Base-by-base conservation (phyloP, 148 eudicot genomes). In the Vaccinium darrowii region DNA sequence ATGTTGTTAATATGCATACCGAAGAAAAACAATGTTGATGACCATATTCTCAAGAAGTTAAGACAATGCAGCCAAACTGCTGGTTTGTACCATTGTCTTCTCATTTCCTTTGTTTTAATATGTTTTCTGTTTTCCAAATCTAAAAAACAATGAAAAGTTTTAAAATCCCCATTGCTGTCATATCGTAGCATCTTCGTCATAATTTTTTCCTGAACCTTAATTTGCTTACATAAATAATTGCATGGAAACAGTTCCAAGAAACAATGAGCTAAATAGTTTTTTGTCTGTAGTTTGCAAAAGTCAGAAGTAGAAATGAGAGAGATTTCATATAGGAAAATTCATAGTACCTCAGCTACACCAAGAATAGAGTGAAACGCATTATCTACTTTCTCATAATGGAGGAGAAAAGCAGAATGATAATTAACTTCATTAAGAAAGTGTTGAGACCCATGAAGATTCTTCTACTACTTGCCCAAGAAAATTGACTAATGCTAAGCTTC, bases 21-120 rank as follows among this genome's bases (percentile, higher is more conserved):
- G 56, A 76, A 49, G 30, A 76, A 76, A 76, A 76, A 76, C 54
- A 54, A 49, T 49, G 79, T 43, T 7, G 23, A 74, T 74, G 51
- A 74, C 21, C 78, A 43, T 72, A 33, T 33, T 72, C 18, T 33
- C 16, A 15, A 72, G 50, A 72, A 72, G 9, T 72, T 72, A 10
- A 21, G 47, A 36, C 76, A 36, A 16, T 72, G 76, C 76, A 72
- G 49, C 50, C 47, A 14, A 33, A 15, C 8, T 23, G 67, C 67
- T 21, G 13, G 58, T 14, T 27, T 72, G 47, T 36, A 16, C 39
- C 11, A 5, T 8, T 15, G 18, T 73, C 7, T 73, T 73, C 77
- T 18, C 18, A 1, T 69, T 33, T 69, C 74, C 8, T 69, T 69
- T 14, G 7, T 6, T 12, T 13, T 13, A 53, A 43, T 36, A 36